Percentiles rank a stretch among this genome's conserved stretches.
phyloP scores from a whole-genome alignment of 805 yeast genomes.

The Dipodascopsis tothii region DNA sequence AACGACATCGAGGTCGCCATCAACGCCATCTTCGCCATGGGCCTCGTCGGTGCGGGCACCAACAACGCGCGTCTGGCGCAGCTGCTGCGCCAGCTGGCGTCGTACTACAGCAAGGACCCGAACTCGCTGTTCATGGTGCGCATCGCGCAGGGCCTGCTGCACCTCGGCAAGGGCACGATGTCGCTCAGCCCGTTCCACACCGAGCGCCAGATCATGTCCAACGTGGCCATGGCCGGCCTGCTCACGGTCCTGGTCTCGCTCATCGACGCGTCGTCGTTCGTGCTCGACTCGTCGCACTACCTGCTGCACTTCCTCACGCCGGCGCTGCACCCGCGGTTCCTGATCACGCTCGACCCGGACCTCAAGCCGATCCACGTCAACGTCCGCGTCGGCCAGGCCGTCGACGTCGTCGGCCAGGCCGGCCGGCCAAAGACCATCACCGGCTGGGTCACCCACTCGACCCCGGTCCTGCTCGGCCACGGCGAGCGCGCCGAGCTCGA shows the following conservation, averaged over 20 bases:
- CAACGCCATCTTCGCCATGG: constrained; percentile 94
- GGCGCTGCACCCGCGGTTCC: constrained; percentile 86
- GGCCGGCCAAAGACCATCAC: constrained; percentile 98
- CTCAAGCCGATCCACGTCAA: constrained; percentile 88
- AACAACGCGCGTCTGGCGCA: constrained; percentile 97
- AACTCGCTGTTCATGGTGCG: constrained; percentile 88
- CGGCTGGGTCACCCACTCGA: constrained; percentile 98
- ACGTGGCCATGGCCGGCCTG: constrained; percentile 82
- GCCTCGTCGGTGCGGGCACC: constrained; percentile 96
- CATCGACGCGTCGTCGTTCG: constrained; percentile 76
- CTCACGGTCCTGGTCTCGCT: constrained; percentile 77
- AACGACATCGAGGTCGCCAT: constrained; percentile 88
- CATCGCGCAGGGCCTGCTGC: constrained; percentile 89
- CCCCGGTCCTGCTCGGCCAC: constrained; percentile 86
- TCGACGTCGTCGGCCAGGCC: constrained; percentile 97
- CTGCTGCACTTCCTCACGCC: constrained; percentile 79
- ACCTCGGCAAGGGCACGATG: constrained; percentile 92
- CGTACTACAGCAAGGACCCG: constrained; percentile 82
- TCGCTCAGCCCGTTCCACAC: constrained; percentile 82
- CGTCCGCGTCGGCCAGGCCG: constrained; percentile 98
- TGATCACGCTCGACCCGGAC: constrained; percentile 85
- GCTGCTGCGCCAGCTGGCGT: constrained; percentile 86
- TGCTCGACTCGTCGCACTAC: constrained; percentile 64
- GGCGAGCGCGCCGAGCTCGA: constrained; percentile 98
- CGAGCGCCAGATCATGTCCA: constrained; percentile 79